Conservation (phyloP, 108 stramenopile genomes). For the Cyclostephanos tholiformis region DNA sequence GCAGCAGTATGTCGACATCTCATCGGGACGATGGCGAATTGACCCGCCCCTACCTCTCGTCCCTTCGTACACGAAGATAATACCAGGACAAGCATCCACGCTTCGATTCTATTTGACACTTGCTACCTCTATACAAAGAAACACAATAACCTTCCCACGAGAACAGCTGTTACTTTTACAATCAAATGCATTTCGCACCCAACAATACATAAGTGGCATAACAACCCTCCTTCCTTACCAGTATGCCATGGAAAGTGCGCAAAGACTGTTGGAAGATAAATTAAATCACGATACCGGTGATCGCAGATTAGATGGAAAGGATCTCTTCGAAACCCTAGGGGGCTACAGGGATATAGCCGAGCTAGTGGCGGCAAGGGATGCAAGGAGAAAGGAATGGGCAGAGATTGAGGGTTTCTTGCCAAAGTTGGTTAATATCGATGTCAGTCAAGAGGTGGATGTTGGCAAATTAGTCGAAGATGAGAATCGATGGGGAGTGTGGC, state of each 20-base stretch:
- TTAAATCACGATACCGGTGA: constrained; percentile 70
- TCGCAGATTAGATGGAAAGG: constrained; percentile 72
- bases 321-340: constrained; percentile 51
- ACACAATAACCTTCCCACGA: constrained; percentile 52
- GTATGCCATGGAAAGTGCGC: constrained; percentile 38
- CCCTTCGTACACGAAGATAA: constrained; percentile 39
- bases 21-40: constrained; percentile 67
- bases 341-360: constrained; percentile 54
- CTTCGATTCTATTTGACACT: constrained; percentile 59
- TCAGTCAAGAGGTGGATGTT: neutral
- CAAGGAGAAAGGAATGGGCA: constrained; percentile 28
- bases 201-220: constrained; percentile 47
- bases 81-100: constrained; percentile 49
- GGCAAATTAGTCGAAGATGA: constrained; percentile 19
- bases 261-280: constrained; percentile 49
- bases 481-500: constrained; percentile 39
- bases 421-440: neutral
- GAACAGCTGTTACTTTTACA: constrained; percentile 55
- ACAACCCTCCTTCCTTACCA: constrained; percentile 47
- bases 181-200: constrained; percentile 61
- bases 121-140: constrained; percentile 35
- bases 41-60: constrained; percentile 41
- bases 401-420: constrained; percentile 51
- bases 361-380: constrained; percentile 52
- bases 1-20: constrained; percentile 53